phyloP scores from a whole-genome alignment of 495 filamentous ascomycete species.

The Xylaria castorea region DNA sequence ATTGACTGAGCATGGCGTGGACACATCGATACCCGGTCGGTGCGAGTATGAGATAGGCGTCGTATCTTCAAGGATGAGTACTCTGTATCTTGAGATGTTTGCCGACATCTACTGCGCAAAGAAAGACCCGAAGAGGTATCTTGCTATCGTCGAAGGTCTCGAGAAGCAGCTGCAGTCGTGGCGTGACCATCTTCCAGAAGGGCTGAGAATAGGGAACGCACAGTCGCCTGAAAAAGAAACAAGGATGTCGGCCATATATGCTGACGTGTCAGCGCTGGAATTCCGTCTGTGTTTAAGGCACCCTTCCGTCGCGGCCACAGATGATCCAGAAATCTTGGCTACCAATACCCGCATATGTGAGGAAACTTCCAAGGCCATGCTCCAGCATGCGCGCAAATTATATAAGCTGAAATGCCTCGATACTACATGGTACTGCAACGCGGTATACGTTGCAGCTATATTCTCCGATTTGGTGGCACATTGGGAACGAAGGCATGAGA shows the following conservation, averaged over 20 bases:
- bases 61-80: slow-evolving; percentile 62
- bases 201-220: slow-evolving; percentile 49
- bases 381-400: slow-evolving; percentile 64
- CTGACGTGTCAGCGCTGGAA: slow-evolving; percentile 54
- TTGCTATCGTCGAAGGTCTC: slow-evolving; percentile 64
- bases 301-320: slow-evolving; percentile 71
- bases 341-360: slow-evolving; percentile 74
- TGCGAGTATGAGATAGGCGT: slow-evolving; percentile 72
- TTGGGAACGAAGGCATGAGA: slow-evolving; percentile 68
- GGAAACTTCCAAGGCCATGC: slow-evolving; percentile 66
- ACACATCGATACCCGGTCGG: slow-evolving; percentile 56
- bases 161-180: slow-evolving; percentile 66
- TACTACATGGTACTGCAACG: slow-evolving; percentile 78
- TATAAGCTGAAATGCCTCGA: slow-evolving; percentile 72
- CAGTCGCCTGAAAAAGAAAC: slow-evolving; percentile 58
- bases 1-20: slow-evolving; percentile 58
- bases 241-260: slow-evolving; percentile 59
- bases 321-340: slow-evolving; percentile 63
- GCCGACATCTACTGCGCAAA: slow-evolving; percentile 72
- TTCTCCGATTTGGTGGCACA: slow-evolving; percentile 74
- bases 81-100: slow-evolving; percentile 73
- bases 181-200: slow-evolving; percentile 62
- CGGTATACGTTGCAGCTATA: slow-evolving; percentile 75
- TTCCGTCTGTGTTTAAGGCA: slow-evolving; percentile 66
- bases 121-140: slow-evolving; percentile 63